These are phyloP conservation scores for Ophiognomonia clavigignenti-juglandacearum DNA, from an alignment of 2,329 filamentous ascomycete species.

Conservation along the genomic window DNA sequence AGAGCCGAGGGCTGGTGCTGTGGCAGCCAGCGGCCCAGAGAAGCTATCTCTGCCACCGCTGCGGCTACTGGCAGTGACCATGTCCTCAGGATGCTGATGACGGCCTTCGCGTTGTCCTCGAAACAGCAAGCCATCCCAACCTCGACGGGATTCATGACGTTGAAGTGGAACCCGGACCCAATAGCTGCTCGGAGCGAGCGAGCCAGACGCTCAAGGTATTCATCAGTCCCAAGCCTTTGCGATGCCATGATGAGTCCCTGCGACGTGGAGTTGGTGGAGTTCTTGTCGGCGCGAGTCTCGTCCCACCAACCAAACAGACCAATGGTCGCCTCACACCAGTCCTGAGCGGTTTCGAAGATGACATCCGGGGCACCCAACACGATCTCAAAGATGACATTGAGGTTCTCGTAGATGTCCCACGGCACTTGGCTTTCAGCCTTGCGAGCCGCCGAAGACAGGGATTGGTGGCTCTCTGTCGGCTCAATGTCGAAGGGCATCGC, in stretches of 20 bases:
- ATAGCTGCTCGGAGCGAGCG: conserved; percentile 66
- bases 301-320: conserved; percentile 91
- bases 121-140: conserved; percentile 78
- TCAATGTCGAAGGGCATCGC: conserved; percentile 28
- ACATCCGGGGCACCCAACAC: conserved; percentile 70
- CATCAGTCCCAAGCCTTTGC: conserved; percentile 46
- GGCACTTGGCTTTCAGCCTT: conserved; percentile 83
- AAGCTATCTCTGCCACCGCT: conserved; percentile 77
- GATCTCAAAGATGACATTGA: conserved; percentile 76
- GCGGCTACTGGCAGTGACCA: conserved; percentile 80
- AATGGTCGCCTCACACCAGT: conserved; percentile 88
- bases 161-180: conserved; percentile 63
- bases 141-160: conserved; percentile 70
- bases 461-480: conserved; percentile 32
- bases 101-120: conserved; percentile 74
- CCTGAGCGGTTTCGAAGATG: conserved; percentile 72
- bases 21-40: conserved; percentile 78
- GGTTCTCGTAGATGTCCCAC: conserved; percentile 83
- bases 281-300: conserved; percentile 56
- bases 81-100: conserved; percentile 66
- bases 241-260: conserved; percentile 34
- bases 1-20: conserved; percentile 48
- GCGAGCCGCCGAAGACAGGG: conserved; percentile 62
- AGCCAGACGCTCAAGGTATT: conserved; percentile 70
- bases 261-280: conserved; percentile 34